Conservation (phyloP, 2,329 filamentous ascomycete species). For the Fusarium succisae region DNA sequence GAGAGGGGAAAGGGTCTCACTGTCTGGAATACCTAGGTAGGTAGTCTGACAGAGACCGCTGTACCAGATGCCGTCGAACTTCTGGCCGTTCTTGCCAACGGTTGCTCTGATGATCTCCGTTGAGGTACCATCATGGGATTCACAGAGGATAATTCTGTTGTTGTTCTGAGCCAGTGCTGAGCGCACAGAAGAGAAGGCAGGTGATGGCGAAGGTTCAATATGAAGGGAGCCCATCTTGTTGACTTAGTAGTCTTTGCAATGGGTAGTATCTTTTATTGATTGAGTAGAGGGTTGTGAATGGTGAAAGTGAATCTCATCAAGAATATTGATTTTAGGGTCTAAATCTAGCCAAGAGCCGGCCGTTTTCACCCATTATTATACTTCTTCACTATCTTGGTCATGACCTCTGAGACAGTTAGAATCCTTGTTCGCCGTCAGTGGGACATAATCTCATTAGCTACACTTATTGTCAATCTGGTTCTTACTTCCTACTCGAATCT, state of each 20-base stretch:
- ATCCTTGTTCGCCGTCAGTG: background rate
- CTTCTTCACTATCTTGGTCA: background rate
- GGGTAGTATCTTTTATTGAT: background rate
- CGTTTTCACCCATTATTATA: background rate
- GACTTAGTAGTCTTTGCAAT: too few species aligned
- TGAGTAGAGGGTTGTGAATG: too few species aligned
- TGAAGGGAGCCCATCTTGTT: background rate
- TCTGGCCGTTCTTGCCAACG: slow-evolving; percentile 7
- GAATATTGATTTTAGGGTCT: background rate
- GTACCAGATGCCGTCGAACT: slow-evolving; percentile 20
- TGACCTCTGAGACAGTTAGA: background rate
- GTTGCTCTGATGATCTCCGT: slow-evolving; percentile 15
- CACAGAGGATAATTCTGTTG: slow-evolving; percentile 1
- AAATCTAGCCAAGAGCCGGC: background rate
- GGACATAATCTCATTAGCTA: background rate
- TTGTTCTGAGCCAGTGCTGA: background rate
- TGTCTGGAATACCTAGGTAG: slow-evolving; percentile 13
- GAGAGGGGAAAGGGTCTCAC: slow-evolving; percentile 7
- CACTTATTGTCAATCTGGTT: background rate
- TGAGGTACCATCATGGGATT: slow-evolving; percentile 9
- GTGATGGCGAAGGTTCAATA: background rate
- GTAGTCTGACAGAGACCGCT: slow-evolving; percentile 23
- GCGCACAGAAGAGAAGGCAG: background rate
- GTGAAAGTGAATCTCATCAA: background rate
- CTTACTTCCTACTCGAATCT: background rate